Evolutionary conservation across 768 basidiomycete species (phyloP).

Genomic region (Daedalea quercina): DNA sequence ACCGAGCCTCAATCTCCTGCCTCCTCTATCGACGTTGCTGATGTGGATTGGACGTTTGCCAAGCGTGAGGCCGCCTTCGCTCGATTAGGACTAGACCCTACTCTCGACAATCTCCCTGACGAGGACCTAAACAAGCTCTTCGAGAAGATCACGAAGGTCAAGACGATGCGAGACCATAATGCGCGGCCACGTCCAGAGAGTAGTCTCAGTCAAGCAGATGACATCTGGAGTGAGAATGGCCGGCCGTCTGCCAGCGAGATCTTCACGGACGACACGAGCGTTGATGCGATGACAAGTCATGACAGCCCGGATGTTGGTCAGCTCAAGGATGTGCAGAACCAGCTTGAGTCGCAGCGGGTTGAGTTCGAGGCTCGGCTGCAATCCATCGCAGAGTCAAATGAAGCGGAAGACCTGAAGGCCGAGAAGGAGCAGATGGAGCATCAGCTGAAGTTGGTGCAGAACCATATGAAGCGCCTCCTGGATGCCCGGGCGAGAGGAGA

Average conservation of each 20-base stretch:
- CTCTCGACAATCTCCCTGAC: constrained; percentile 88
- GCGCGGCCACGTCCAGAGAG: constrained; percentile 83
- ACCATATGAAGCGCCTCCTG: constrained; percentile 76
- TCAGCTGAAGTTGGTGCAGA: constrained; percentile 73
- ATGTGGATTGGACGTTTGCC: constrained; percentile 97
- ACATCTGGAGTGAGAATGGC: constrained; percentile 87
- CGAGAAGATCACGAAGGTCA: constrained; percentile 91
- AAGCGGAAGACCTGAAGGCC: constrained; percentile 80
- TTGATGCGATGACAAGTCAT: constrained; percentile 56
- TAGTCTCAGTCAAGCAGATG: constrained; percentile 79
- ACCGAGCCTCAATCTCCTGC: constrained; percentile 78
- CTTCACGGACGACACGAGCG: constrained; percentile 82
- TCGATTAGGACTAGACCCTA: constrained; percentile 78
- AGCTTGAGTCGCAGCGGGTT: constrained; percentile 46
- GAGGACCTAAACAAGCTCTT: constrained; percentile 91
- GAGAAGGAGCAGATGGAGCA: constrained; percentile 94
- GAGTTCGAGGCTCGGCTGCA: constrained; percentile 54
- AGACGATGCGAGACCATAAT: constrained; percentile 78
- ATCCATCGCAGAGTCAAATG: constrained; percentile 59
- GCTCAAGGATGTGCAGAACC: constrained; percentile 65
- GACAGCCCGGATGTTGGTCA: constrained; percentile 62
- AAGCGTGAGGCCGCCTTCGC: constrained; percentile 91
- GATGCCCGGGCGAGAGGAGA: constrained; percentile 77
- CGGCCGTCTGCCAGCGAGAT: constrained; percentile 72
- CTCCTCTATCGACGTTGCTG: constrained; percentile 55